phyloP scores from a whole-genome alignment of 2,329 filamentous ascomycete genomes.

The Trichoderma oligosporum region DNA sequence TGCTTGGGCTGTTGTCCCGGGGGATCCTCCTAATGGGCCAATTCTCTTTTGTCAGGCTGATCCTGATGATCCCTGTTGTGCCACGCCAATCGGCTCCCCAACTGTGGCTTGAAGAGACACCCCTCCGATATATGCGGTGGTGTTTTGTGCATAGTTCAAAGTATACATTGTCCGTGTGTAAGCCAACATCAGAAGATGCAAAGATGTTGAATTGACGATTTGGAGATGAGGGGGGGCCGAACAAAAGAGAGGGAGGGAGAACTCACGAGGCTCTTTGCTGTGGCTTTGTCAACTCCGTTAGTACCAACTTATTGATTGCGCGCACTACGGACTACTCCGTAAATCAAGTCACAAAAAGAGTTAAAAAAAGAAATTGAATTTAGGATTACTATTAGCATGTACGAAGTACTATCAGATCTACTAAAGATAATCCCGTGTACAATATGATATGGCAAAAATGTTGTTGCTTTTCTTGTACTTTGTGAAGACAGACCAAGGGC shows the following conservation, averaged over 20 bases:
- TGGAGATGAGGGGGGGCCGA: not conserved
- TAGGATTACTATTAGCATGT: not conserved
- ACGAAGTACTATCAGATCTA: not conserved
- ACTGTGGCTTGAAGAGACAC: conserved; percentile 11
- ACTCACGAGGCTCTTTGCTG: not conserved
- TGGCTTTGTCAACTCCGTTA: not conserved
- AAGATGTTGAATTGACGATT: not conserved
- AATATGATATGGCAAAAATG: not conserved
- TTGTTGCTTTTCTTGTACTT: not conserved
- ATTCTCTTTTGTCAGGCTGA: conserved; percentile 13
- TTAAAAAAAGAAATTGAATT: not conserved
- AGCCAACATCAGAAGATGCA: not conserved
- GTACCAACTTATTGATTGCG: not conserved
- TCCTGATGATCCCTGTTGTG: too few species aligned
- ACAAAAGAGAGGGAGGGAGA: not conserved
- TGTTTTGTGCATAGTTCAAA: not conserved
- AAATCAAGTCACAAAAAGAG: too few species aligned
- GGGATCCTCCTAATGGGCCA: conserved; percentile 9
- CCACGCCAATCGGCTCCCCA: conserved; percentile 6
- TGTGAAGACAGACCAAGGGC: not conserved
- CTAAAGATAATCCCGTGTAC: not conserved
- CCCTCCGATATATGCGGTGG: not conserved
- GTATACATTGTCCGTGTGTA: not conserved
- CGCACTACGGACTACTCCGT: not conserved
- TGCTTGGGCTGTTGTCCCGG: too few species aligned